A percentile compares a stretch with the other conserved stretches of the same genome.
Evolutionary conservation across 2,329 filamentous ascomycete genomes (phyloP).

Genomic region (Zasmidium angulare): DNA sequence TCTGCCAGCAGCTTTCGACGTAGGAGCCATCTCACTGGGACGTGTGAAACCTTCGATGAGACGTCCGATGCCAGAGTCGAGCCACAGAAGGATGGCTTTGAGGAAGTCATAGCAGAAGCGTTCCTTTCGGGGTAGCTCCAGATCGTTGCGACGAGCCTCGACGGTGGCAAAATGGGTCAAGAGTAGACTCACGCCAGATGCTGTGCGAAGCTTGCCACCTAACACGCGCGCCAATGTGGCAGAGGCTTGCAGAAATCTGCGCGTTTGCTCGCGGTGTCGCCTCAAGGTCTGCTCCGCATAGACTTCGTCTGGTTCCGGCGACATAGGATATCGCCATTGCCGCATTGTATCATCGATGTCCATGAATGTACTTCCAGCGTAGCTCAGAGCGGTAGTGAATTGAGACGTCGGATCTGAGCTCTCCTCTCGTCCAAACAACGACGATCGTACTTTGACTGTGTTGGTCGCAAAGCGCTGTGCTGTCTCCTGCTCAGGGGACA

Average conservation of each 20-base stretch:
- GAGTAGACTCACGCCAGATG: constrained; percentile 20
- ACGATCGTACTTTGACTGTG: constrained; percentile 54
- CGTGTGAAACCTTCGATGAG: constrained; percentile 59
- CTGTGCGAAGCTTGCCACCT: constrained; percentile 52
- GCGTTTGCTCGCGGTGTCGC: constrained; percentile 54
- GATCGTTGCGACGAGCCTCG: constrained; percentile 42
- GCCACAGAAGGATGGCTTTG: constrained; percentile 62
- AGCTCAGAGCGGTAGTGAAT: constrained; percentile 33
- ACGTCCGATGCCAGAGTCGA: constrained; percentile 58
- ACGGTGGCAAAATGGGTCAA: constrained; percentile 28
- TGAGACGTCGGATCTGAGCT: constrained; percentile 28
- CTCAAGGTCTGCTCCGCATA: constrained; percentile 57
- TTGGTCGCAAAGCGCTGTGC: constrained; percentile 58
- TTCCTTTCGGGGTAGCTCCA: constrained; percentile 40
- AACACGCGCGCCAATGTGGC: constrained; percentile 58
- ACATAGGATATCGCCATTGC: constrained; percentile 54
- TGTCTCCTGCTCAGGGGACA: constrained; percentile 53
- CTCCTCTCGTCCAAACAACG: constrained; percentile 53
- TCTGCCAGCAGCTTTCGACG: constrained; percentile 37
- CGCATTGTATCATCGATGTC: constrained; percentile 58
- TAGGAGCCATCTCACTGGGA: constrained; percentile 37
- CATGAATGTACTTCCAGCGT: constrained; percentile 47
- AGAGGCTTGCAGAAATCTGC: constrained; percentile 62
- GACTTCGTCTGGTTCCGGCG: constrained; percentile 55
- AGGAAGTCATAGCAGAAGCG: constrained; percentile 66